A percentile compares a stretch with the other conserved stretches of the same genome.
These are phyloP conservation scores for Ophiostoma piceae DNA, from an alignment of 2,329 filamentous ascomycete species.

Conservation along the genomic window DNA sequence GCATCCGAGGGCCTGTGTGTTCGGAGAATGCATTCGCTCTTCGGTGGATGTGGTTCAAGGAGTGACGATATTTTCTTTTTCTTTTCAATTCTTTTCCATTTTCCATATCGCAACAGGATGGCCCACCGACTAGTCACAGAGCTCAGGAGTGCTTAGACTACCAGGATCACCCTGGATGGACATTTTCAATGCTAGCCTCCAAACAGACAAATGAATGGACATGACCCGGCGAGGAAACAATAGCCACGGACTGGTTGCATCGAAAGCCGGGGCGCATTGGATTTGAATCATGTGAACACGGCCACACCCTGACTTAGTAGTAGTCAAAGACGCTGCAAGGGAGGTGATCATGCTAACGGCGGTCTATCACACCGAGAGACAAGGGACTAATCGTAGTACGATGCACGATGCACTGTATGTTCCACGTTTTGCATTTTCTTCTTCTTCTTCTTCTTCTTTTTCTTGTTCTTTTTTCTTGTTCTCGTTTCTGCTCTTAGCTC, in stretches of 20 bases:
- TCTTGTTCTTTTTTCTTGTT: neutral
- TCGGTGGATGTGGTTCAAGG: neutral
- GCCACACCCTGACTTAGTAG: neutral
- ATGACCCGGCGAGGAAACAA: neutral
- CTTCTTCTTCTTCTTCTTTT: no score
- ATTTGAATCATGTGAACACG: slow-evolving; percentile 21
- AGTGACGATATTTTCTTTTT: neutral
- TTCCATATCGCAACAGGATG: neutral
- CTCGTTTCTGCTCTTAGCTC: neutral
- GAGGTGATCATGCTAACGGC: neutral
- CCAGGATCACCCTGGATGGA: neutral
- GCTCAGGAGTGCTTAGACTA: neutral
- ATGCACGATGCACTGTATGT: neutral
- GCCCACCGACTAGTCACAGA: slow-evolving; percentile 1
- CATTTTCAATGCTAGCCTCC: neutral
- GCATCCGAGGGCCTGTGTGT: neutral
- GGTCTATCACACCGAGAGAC: slow-evolving; percentile 1
- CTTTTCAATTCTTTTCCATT: neutral
- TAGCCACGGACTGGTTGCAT: slow-evolving; percentile 1
- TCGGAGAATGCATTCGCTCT: neutral
- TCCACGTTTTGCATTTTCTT: neutral
- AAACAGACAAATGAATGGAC: neutral
- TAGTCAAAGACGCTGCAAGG: neutral
- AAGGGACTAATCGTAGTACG: neutral
- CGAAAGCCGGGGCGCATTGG: slow-evolving; percentile 19